A percentile compares a stretch with the other conserved stretches of the same genome.
Evolutionary conservation across 2,329 filamentous ascomycete species (phyloP).

Genomic region (Macrophomina tecta): DNA sequence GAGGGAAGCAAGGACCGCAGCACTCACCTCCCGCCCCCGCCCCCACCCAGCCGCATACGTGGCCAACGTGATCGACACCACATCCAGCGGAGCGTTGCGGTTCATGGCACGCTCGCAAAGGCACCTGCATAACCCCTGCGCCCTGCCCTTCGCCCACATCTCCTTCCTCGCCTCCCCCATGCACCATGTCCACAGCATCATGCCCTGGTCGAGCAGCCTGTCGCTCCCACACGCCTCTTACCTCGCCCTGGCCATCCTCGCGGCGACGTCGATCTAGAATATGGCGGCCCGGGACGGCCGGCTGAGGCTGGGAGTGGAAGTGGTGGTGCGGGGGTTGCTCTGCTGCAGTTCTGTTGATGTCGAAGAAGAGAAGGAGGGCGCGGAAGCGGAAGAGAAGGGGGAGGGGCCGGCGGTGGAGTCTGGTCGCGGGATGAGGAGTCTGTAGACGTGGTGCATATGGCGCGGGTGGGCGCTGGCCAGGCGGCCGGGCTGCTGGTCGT

Average conservation of each 20-base stretch:
- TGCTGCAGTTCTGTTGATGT: too few relatives aligned
- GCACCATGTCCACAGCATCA: slow-evolving; percentile 63
- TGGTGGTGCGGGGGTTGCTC: slow-evolving; percentile 49
- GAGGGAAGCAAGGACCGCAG: too few relatives aligned
- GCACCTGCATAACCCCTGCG: slow-evolving; percentile 33
- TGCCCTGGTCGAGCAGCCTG: slow-evolving; percentile 64
- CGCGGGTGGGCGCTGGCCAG: slow-evolving; percentile 28
- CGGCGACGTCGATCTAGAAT: slow-evolving; percentile 56
- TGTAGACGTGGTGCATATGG: slow-evolving; percentile 49
- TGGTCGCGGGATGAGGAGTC: slow-evolving; percentile 29
- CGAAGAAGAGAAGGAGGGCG: too few relatives aligned
- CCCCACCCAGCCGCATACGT: slow-evolving; percentile 61
- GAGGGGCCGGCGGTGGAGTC: background rate
- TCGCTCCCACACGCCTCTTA: slow-evolving; percentile 52
- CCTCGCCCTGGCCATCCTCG: slow-evolving; percentile 54
- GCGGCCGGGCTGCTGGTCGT: background rate
- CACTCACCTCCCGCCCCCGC: slow-evolving; percentile 61
- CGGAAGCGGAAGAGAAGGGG: background rate
- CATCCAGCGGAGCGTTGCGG: slow-evolving; percentile 42
- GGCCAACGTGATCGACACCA: slow-evolving; percentile 61
- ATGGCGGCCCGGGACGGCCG: slow-evolving; percentile 59
- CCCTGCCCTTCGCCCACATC: slow-evolving; percentile 40
- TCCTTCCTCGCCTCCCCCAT: slow-evolving; percentile 55
- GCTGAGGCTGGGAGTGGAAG: slow-evolving; percentile 57
- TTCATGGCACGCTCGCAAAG: slow-evolving; percentile 36